Percentiles rank a stretch among this genome's conserved stretches.
Conservation (phyloP, 306 rosid genomes). For the Cucurbita ficifolia region DNA sequence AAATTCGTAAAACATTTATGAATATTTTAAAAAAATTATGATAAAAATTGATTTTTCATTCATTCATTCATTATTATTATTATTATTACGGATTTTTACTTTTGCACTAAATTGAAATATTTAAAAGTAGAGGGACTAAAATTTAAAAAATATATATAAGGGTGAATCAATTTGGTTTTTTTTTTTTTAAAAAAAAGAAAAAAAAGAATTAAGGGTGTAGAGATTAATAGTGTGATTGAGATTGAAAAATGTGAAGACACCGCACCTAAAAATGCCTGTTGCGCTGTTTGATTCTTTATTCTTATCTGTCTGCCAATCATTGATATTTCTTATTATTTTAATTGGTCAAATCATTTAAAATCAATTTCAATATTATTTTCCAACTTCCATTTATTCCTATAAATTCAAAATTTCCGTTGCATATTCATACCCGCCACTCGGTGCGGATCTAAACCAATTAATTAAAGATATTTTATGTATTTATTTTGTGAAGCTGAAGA, state of each 20-base stretch:
- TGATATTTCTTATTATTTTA: background rate
- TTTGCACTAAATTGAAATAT: too few species aligned
- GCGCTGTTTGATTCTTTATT: background rate
- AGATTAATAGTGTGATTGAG: background rate
- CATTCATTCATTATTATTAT: too few species aligned
- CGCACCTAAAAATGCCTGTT: background rate
- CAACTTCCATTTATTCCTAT: background rate
- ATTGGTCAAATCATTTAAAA: background rate
- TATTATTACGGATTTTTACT: too few species aligned
- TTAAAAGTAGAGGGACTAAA: too few species aligned
- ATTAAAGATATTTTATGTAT: background rate
- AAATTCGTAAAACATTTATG: background rate
- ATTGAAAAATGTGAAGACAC: background rate
- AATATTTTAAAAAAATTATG: too few species aligned
- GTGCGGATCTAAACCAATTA: background rate
- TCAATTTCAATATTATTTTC: background rate
- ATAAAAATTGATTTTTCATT: too few species aligned
- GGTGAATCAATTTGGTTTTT: too few species aligned
- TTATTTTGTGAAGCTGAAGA: background rate
- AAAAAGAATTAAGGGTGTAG: background rate
- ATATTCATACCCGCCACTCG: background rate
- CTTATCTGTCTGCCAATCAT: conserved; percentile 1
- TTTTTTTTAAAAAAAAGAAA: background rate
- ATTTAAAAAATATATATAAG: too few species aligned
- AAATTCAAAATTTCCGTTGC: background rate